Evolutionary conservation across 257 asterid genomes (phyloP).

Genomic region (Solanum arcanum): DNA sequence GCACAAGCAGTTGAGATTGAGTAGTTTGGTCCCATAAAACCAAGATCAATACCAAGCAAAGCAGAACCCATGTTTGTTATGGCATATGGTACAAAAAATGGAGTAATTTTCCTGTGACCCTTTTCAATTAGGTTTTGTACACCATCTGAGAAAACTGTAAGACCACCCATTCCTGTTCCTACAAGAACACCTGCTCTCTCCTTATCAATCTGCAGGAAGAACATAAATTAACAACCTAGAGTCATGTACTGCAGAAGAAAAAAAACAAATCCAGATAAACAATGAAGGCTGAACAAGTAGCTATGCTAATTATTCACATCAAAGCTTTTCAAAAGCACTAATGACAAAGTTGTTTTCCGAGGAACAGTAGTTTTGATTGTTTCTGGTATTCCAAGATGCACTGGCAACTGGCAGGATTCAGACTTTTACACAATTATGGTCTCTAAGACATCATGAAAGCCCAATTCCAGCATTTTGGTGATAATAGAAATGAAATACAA

Average conservation of each 20-base stretch:
- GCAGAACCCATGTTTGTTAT: conserved; percentile 97
- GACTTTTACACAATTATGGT: not conserved
- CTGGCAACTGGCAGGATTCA: not conserved
- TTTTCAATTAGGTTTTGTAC: conserved; percentile 74
- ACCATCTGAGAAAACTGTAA: conserved; percentile 76
- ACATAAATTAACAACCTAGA: not conserved
- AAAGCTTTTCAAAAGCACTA: not conserved
- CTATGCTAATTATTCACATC: not conserved
- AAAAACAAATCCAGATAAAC: not conserved
- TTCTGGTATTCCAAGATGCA: not conserved
- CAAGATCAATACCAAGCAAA: conserved; percentile 88
- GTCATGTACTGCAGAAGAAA: not conserved
- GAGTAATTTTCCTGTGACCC: conserved; percentile 77
- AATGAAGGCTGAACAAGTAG: not conserved
- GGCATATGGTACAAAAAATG: conserved; percentile 87
- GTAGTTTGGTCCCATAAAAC: conserved; percentile 94
- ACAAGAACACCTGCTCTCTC: conserved; percentile 78
- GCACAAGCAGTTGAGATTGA: conserved; percentile 98
- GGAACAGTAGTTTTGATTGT: not conserved
- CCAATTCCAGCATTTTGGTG: not conserved
- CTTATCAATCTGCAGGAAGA: conserved; percentile 59
- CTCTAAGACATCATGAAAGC: not conserved
- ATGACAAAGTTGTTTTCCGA: not conserved
- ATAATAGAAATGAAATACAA: not conserved
- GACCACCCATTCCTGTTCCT: conserved; percentile 98